Conservation (phyloP, 169 alveolate species). For the Plasmodium cynomolgi region DNA sequence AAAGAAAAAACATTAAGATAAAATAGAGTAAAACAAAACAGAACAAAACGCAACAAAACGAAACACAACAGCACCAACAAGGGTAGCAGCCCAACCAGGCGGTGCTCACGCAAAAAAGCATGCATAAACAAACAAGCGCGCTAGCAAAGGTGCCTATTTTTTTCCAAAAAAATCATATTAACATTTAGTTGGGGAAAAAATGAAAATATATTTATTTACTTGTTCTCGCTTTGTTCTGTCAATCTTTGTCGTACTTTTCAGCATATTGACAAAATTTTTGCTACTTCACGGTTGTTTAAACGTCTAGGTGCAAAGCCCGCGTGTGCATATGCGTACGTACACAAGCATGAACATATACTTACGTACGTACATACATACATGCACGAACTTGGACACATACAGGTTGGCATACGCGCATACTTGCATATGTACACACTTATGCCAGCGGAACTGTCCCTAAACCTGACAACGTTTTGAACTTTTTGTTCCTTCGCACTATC, state of each 20-base stretch:
- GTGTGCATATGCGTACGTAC: neutral
- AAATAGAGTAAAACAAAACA: neutral
- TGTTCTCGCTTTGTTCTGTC: constrained; percentile 73
- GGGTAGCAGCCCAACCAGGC: neutral
- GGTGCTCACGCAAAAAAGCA: neutral
- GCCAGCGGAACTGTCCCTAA: neutral
- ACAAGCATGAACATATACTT: neutral
- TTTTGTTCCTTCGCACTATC: neutral
- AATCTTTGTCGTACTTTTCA: constrained; percentile 62
- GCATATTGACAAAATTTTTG: constrained; percentile 68
- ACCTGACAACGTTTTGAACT: neutral
- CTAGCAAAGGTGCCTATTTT: constrained; percentile 1
- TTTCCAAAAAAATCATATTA: neutral
- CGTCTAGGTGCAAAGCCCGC: neutral
- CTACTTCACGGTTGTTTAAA: constrained; percentile 21
- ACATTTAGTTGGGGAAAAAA: neutral
- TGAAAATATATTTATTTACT: constrained; percentile 29
- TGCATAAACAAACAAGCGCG: neutral
- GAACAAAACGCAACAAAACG: neutral
- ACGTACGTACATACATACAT: neutral
- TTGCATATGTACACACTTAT: neutral
- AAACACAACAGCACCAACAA: neutral
- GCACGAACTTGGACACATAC: neutral
- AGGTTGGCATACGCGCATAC: neutral
- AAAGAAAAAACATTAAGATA: neutral